A percentile compares a stretch with the other conserved stretches of the same genome.
Conservation (phyloP, 2,329 filamentous ascomycete species). For the Teratosphaeriaceae sp. region DNA sequence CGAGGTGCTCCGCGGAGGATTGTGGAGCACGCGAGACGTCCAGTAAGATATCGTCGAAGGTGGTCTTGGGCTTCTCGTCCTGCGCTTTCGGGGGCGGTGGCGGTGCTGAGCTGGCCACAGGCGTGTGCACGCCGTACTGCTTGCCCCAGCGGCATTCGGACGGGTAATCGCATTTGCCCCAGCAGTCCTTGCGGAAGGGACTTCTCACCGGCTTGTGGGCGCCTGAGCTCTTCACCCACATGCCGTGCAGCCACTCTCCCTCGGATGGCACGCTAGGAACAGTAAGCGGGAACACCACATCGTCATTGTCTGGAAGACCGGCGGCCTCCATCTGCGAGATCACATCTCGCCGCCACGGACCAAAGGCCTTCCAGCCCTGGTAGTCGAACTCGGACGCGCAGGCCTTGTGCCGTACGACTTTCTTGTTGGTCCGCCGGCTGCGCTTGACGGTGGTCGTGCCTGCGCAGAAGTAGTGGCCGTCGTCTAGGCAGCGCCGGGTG, state of each 20-base stretch:
- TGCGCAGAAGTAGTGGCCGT: constrained; percentile 49
- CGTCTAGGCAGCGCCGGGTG: constrained; percentile 47
- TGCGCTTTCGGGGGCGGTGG: constrained; percentile 3
- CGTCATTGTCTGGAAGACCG: constrained; percentile 15
- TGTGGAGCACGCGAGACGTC: constrained; percentile 10
- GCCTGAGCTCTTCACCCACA: constrained; percentile 11
- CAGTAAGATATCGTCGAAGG: constrained; percentile 23
- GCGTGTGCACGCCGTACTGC: constrained; percentile 22
- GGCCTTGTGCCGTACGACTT: constrained; percentile 31
- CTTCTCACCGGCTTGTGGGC: not conserved
- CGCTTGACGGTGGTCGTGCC: constrained; percentile 36
- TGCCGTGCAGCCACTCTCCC: constrained; percentile 15
- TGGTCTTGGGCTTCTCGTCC: constrained; percentile 14
- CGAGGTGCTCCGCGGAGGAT: constrained; percentile 12
- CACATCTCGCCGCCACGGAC: constrained; percentile 35
- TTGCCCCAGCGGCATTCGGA: constrained; percentile 39
- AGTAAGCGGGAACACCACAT: constrained; percentile 1
- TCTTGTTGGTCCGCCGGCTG: constrained; percentile 25
- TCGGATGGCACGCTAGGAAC: constrained; percentile 7
- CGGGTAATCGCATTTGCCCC: constrained; percentile 40
- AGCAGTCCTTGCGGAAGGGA: constrained; percentile 33
- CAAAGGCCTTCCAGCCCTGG: constrained; percentile 43
- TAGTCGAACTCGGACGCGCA: constrained; percentile 50
- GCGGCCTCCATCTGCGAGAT: constrained; percentile 17
- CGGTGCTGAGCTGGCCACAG: constrained; percentile 5